Conservation (phyloP, 2,329 filamentous ascomycete genomes). For the Coniella vitis region DNA sequence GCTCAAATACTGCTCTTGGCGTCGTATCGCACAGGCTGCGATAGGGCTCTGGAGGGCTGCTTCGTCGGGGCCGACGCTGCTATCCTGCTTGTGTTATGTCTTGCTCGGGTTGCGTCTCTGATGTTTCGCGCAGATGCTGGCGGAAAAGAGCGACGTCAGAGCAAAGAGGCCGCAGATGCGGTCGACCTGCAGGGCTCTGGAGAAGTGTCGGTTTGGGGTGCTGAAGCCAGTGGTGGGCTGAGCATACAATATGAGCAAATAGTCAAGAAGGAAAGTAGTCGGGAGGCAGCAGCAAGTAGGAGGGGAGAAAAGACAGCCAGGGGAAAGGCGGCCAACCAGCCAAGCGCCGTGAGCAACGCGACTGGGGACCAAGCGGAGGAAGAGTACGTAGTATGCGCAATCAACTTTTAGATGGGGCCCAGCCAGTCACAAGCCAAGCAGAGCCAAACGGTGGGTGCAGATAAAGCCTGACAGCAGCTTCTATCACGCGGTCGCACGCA, state of each 20-base stretch:
- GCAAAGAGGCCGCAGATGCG: slow-evolving; percentile 16
- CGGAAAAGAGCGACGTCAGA: slow-evolving; percentile 1
- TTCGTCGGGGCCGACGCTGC: background rate
- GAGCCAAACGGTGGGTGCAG: background rate
- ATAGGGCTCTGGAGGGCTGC: background rate
- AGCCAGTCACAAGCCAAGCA: too few relatives aligned
- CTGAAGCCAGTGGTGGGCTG: too few relatives aligned
- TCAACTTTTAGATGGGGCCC: too few relatives aligned
- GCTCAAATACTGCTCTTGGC: background rate
- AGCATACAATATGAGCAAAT: too few relatives aligned
- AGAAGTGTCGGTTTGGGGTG: background rate
- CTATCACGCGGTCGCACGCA: slow-evolving; percentile 5
- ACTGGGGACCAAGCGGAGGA: too few relatives aligned
- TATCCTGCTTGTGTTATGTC: too few relatives aligned
- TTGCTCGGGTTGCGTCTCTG: background rate
- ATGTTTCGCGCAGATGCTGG: slow-evolving; percentile 11
- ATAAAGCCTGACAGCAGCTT: slow-evolving; percentile 12
- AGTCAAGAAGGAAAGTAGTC: too few relatives aligned
- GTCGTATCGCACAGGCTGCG: background rate
- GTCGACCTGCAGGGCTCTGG: slow-evolving; percentile 12
- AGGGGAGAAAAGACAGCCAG: too few relatives aligned
- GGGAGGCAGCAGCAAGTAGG: too few relatives aligned
- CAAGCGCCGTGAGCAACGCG: too few relatives aligned
- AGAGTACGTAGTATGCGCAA: too few relatives aligned
- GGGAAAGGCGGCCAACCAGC: too few relatives aligned